phyloP scores from a whole-genome alignment of 106 monocot genomes.

The Narthecium ossifragum region DNA sequence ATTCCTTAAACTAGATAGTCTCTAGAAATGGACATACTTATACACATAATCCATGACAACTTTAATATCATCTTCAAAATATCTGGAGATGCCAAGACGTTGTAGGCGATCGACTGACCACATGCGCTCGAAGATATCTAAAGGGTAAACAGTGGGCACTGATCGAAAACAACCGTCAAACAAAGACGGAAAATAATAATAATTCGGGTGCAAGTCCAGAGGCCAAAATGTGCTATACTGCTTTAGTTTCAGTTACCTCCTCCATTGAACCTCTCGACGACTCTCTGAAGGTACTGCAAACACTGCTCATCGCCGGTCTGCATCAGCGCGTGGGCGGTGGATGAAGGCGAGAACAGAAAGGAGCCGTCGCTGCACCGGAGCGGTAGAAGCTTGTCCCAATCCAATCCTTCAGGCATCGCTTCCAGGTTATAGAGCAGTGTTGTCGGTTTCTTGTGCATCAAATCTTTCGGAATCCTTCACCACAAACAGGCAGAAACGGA shows the following conservation, averaged over 20 bases:
- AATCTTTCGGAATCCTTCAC: conserved; percentile 72
- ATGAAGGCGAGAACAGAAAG: conserved; percentile 85
- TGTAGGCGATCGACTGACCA: conserved; percentile 85
- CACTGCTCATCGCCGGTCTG: conserved; percentile 64
- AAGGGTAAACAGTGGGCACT: conserved; percentile 97
- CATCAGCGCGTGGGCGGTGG: conserved; percentile 77
- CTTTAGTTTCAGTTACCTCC: conserved; percentile 63
- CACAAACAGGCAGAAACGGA: too few relatives aligned
- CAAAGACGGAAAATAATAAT: too few relatives aligned
- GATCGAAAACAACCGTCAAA: too few relatives aligned
- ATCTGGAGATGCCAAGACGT: conserved; percentile 80
- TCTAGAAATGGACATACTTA: conserved; percentile 17
- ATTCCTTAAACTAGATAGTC: too few relatives aligned
- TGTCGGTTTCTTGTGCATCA: conserved; percentile 86
- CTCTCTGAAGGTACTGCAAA: conserved; percentile 49
- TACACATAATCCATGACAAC: conserved; percentile 58
- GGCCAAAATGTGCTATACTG: too few relatives aligned
- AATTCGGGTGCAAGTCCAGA: too few relatives aligned
- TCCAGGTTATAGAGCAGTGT: conserved; percentile 89
- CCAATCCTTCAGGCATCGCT: conserved; percentile 68
- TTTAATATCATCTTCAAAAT: conserved; percentile 68
- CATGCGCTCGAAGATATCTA: conserved; percentile 90
- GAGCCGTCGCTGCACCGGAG: conserved; percentile 71
- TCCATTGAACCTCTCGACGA: conserved; percentile 54
- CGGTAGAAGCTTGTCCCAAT: conserved; percentile 66